Conservation (phyloP, 2,329 filamentous ascomycete genomes). For the Pseudocercospora eumusae region DNA sequence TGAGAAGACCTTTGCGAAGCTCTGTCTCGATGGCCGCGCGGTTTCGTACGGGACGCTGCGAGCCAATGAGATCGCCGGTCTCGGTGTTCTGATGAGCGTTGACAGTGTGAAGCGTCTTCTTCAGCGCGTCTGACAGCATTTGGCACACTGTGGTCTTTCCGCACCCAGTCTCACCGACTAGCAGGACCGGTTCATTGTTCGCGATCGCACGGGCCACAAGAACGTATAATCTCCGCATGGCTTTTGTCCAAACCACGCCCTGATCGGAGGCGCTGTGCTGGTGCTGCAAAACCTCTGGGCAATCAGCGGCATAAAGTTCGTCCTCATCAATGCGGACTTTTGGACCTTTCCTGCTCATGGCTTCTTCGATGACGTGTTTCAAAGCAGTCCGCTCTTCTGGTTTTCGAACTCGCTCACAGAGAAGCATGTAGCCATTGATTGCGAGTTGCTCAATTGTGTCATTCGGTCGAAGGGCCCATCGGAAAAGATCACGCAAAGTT, state of each 20-base stretch:
- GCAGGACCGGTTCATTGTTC: slow-evolving; percentile 89
- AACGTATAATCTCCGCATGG: slow-evolving; percentile 89
- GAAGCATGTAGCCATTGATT: slow-evolving; percentile 90
- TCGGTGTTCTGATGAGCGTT: slow-evolving; percentile 99
- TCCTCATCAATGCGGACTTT: slow-evolving; percentile 74
- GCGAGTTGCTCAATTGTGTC: slow-evolving; percentile 87
- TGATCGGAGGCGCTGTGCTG: slow-evolving; percentile 51
- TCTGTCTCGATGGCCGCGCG: slow-evolving; percentile 69
- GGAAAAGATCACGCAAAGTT: slow-evolving; percentile 90
- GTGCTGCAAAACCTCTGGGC: slow-evolving; percentile 43
- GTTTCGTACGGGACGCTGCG: slow-evolving; percentile 88
- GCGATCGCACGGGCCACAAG: slow-evolving; percentile 82
- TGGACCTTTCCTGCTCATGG: slow-evolving; percentile 65
- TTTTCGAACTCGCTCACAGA: slow-evolving; percentile 93
- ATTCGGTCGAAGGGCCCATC: slow-evolving; percentile 85
- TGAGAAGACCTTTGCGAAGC: slow-evolving; percentile 59
- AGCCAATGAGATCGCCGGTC: slow-evolving; percentile 94
- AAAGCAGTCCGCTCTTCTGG: slow-evolving; percentile 81
- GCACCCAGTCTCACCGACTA: slow-evolving; percentile 95
- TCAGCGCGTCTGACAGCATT: slow-evolving; percentile 77
- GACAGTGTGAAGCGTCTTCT: slow-evolving; percentile 78
- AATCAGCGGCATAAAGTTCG: slow-evolving; percentile 64
- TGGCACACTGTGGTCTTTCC: slow-evolving; percentile 98
- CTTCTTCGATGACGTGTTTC: slow-evolving; percentile 81
- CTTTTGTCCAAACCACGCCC: slow-evolving; percentile 87